A percentile compares a stretch with the other conserved stretches of the same genome.
phyloP scores from a whole-genome alignment of 2,329 filamentous ascomycete genomes.

The Xylaria sp. region DNA sequence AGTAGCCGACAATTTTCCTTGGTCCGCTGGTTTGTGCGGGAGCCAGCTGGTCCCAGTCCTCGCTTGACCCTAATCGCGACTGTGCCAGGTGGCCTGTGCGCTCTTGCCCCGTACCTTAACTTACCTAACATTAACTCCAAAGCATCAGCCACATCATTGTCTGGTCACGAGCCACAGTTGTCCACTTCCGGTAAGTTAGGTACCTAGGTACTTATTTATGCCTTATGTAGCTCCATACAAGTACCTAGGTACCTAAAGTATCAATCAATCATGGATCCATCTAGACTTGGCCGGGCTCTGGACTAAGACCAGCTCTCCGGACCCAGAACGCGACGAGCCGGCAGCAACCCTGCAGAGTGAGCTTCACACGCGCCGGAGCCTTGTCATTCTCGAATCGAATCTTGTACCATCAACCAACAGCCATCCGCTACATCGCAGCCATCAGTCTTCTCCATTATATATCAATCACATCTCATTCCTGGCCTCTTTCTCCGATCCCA shows the following conservation, averaged over 20 bases:
- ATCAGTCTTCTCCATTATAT: no score
- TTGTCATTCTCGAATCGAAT: neutral
- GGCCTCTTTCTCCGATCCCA: neutral
- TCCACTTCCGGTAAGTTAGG: neutral
- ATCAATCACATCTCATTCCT: neutral
- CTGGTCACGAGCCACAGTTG: neutral
- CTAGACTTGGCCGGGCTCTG: neutral
- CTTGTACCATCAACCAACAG: neutral
- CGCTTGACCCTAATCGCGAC: constrained; percentile 41
- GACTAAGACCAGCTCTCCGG: no score
- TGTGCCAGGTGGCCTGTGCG: constrained; percentile 25
- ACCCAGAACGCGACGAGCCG: constrained; percentile 10
- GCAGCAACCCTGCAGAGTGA: constrained; percentile 20
- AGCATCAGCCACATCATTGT: constrained; percentile 12
- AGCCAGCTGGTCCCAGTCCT: constrained; percentile 32
- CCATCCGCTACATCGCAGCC: neutral
- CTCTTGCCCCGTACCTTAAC: neutral
- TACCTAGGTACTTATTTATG: neutral
- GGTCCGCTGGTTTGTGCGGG: constrained; percentile 41
- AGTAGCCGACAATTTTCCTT: constrained; percentile 43
- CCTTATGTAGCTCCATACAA: no score
- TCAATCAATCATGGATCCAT: no score
- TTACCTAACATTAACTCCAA: no score
- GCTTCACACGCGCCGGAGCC: constrained; percentile 10
- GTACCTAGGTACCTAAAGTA: no score